Percentiles rank a stretch among this genome's conserved stretches.
Conservation (phyloP, 2,329 filamentous ascomycete species). For the Verticillium zaregamsianum region DNA sequence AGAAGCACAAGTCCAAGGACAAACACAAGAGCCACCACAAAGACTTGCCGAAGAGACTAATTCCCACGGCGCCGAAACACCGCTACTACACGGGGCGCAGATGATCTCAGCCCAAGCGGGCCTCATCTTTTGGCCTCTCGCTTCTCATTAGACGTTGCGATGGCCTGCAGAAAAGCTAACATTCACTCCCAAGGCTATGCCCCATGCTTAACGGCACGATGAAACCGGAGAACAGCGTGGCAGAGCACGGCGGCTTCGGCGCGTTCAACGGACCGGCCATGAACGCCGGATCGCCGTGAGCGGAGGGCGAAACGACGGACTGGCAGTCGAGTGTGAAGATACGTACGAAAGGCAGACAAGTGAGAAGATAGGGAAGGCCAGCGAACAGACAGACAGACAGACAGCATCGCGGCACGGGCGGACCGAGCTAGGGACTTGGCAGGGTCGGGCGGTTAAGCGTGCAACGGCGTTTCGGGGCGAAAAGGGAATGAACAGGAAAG, state of each 20-base stretch:
- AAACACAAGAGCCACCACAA: neutral
- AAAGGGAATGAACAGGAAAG: neutral
- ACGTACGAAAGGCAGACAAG: neutral
- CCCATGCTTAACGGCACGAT: slow-evolving; percentile 82
- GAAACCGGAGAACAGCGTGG: slow-evolving; percentile 53
- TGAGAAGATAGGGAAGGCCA: neutral
- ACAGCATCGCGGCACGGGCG: neutral
- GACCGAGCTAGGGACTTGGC: neutral
- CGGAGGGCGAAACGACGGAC: neutral
- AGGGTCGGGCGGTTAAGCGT: neutral
- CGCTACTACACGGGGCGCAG: neutral
- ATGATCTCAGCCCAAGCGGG: neutral
- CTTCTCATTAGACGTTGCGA: neutral
- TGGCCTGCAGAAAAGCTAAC: slow-evolving; percentile 20
- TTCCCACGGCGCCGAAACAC: too few relatives aligned
- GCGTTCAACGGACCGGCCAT: slow-evolving; percentile 40
- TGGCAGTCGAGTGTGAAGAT: neutral
- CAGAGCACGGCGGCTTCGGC: slow-evolving; percentile 56
- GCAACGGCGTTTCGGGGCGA: neutral
- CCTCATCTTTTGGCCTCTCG: neutral
- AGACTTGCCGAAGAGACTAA: neutral
- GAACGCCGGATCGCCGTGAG: slow-evolving; percentile 26
- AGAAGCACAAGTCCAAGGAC: neutral
- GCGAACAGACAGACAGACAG: neutral
- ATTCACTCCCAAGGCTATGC: slow-evolving; percentile 57